A percentile compares a stretch with the other conserved stretches of the same genome.
phyloP scores from a whole-genome alignment of 2,329 filamentous ascomycete genomes.

The Cladorrhinum sp. region DNA sequence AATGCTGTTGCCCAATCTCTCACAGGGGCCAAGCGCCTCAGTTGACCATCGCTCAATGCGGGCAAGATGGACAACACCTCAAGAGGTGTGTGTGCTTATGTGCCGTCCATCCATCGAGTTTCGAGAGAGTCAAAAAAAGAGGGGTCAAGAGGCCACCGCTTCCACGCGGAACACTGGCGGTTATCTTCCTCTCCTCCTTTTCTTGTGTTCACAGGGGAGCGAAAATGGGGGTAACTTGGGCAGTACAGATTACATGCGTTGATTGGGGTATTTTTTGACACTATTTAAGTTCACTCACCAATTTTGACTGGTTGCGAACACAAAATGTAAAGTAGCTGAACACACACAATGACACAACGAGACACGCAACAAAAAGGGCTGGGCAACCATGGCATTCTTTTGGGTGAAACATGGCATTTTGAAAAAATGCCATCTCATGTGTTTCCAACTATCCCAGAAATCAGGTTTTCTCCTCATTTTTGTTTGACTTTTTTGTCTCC shows the following conservation, averaged over 20 bases:
- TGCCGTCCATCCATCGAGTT: neutral
- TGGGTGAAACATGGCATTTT: slow-evolving; percentile 25
- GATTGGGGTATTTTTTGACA: neutral
- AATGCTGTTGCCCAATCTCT: neutral
- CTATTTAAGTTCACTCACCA: neutral
- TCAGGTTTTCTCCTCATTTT: neutral
- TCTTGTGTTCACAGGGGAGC: no score
- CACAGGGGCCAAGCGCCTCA: neutral
- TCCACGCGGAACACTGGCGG: neutral
- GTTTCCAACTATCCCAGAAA: neutral
- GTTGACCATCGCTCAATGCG: neutral
- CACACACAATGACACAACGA: no score
- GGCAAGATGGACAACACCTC: neutral
- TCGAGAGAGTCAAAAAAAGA: neutral
- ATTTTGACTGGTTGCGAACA: neutral
- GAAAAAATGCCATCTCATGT: slow-evolving; percentile 24
- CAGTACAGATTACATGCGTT: no score
- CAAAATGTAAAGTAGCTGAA: neutral
- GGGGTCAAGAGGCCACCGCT: neutral
- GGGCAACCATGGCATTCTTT: slow-evolving; percentile 22
- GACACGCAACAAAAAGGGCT: neutral
- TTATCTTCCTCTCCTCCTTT: neutral
- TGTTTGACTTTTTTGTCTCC: no score
- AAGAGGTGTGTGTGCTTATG: neutral
- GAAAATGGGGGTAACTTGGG: neutral